Evolutionary conservation across 257 asterid genomes (phyloP).

Genomic region (Marsdenia floribunda): DNA sequence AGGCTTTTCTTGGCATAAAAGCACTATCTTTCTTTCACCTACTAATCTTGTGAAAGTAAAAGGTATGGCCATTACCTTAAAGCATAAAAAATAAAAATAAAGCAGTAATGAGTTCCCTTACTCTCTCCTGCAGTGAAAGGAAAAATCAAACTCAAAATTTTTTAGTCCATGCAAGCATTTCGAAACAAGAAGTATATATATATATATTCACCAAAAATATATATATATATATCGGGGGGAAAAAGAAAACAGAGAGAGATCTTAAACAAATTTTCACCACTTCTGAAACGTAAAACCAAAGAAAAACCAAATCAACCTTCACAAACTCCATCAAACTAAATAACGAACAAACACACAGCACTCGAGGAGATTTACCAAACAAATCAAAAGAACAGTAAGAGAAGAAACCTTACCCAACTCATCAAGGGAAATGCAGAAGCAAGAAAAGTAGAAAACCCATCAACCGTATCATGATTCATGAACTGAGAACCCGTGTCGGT

Average conservation of each 20-base stretch:
- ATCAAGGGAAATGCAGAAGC: slow-evolving; percentile 13
- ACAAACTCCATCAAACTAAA: not conserved
- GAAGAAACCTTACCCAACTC: slow-evolving; percentile 14
- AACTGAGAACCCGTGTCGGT: slow-evolving; percentile 7
- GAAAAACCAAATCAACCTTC: not conserved
- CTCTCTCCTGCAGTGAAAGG: not conserved
- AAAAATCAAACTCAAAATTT: slow-evolving; percentile 2
- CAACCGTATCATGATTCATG: not conserved
- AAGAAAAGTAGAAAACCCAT: slow-evolving; percentile 8
- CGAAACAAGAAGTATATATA: not conserved
- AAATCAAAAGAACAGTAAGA: not conserved
- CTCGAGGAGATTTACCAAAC: not conserved
- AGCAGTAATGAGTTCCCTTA: not conserved
- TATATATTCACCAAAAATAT: too few relatives aligned
- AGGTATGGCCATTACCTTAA: not conserved
- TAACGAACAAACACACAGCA: not conserved
- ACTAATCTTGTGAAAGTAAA: slow-evolving; percentile 5
- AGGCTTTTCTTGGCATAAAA: not conserved
- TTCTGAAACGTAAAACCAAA: not conserved
- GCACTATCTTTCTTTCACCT: not conserved
- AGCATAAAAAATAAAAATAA: not conserved
- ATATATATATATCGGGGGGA: too few relatives aligned
- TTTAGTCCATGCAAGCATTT: slow-evolving; percentile 5
- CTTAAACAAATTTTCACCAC: not conserved
- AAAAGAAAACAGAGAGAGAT: not conserved